phyloP scores from a whole-genome alignment of 306 rosid genomes.

The Carpinus viminea region DNA sequence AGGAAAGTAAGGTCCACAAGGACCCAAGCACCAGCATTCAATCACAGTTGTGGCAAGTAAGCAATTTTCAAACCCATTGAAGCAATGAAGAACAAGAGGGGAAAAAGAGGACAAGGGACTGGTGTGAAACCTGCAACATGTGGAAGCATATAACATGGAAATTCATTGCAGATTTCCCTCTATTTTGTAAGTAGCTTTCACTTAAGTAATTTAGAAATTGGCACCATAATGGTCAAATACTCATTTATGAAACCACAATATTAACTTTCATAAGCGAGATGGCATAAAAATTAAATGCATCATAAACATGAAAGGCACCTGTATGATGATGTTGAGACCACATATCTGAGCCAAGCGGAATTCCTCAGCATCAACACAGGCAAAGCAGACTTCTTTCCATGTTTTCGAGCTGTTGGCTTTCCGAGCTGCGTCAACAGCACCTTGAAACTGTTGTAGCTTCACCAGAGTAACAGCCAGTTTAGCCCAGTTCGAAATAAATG shows the following conservation, averaged over 20 bases:
- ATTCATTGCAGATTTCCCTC: conserved; percentile 1
- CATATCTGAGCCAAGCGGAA: conserved; percentile 95
- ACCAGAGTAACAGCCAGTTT: conserved; percentile 86
- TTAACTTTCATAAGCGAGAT: not conserved
- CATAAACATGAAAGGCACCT: conserved; percentile 43
- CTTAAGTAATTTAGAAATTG: not conserved
- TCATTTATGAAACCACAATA: not conserved
- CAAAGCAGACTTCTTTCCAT: conserved; percentile 96
- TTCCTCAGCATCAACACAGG: conserved; percentile 98
- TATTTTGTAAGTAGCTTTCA: not conserved
- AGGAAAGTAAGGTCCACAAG: not conserved
- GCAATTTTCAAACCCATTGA: not conserved
- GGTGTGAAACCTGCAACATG: not conserved
- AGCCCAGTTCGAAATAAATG: conserved; percentile 93
- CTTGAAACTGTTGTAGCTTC: conserved; percentile 85
- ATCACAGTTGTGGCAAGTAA: not conserved
- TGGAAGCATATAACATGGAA: not conserved
- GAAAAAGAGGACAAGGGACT: not conserved
- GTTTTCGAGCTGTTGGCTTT: conserved; percentile 95
- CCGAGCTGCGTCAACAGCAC: conserved; percentile 96
- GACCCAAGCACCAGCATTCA: not conserved
- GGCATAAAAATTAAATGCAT: conserved; percentile 5
- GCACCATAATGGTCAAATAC: not conserved
- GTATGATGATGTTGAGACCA: conserved; percentile 90
- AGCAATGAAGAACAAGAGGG: not conserved